phyloP scores from a whole-genome alignment of 805 yeast genomes.

The Cyberlindnera lachancei region DNA sequence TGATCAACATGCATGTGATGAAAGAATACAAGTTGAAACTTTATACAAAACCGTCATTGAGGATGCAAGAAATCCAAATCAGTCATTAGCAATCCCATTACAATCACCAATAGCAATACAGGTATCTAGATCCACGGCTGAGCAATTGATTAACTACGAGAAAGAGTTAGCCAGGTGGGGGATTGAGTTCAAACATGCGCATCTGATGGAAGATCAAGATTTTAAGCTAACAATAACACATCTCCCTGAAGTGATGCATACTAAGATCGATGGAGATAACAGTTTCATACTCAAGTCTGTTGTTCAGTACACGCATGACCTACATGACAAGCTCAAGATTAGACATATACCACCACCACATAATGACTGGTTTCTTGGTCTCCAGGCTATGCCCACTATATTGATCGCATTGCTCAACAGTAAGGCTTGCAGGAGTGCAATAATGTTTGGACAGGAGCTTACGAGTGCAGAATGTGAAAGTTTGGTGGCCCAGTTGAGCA shows the following conservation, averaged over 20 bases:
- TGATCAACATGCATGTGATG: constrained; percentile 88
- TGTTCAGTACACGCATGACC: constrained; percentile 37
- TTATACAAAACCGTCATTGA: constrained; percentile 32
- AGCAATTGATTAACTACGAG: constrained; percentile 24
- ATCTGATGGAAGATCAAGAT: not conserved
- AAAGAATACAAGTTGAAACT: constrained; percentile 55
- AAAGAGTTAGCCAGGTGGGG: constrained; percentile 38
- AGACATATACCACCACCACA: constrained; percentile 2
- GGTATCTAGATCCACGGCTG: constrained; percentile 26
- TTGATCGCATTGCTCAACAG: constrained; percentile 45
- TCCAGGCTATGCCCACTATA: constrained; percentile 41
- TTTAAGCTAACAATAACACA: constrained; percentile 27
- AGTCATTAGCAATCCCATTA: constrained; percentile 11
- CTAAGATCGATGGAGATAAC: constrained; percentile 24
- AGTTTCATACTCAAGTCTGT: constrained; percentile 30
- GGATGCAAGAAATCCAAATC: constrained; percentile 19
- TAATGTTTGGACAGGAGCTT: constrained; percentile 63
- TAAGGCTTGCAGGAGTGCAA: constrained; percentile 60
- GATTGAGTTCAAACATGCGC: constrained; percentile 22
- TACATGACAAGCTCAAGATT: constrained; percentile 27
- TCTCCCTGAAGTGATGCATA: constrained; percentile 36
- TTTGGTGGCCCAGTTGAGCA: constrained; percentile 34
- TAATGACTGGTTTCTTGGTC: constrained; percentile 31
- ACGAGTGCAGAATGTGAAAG: constrained; percentile 33
- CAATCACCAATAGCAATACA: constrained; percentile 5